These are phyloP conservation scores for Boletus bicolor DNA, from an alignment of 768 basidiomycete genomes.

Conservation along the genomic window DNA sequence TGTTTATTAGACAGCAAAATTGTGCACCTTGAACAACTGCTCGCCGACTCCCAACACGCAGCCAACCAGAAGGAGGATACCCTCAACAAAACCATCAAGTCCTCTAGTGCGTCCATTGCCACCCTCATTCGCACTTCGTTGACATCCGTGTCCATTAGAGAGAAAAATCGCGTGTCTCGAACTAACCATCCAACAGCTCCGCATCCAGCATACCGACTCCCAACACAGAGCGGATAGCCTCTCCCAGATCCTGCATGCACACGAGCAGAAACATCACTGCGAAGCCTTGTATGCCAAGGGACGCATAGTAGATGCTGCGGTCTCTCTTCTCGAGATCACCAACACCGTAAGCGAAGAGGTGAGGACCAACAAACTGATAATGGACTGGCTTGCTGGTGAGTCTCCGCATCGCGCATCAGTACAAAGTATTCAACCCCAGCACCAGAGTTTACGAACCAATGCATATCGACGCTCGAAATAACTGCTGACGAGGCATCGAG, in stretches of 20 bases:
- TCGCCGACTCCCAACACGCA: not conserved
- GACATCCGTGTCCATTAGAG: not conserved
- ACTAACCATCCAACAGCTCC: not conserved
- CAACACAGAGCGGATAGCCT: not conserved
- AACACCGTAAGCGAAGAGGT: not conserved
- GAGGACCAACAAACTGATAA: not conserved
- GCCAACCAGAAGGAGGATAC: not conserved
- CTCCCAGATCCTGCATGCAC: not conserved
- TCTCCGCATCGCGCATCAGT: not conserved
- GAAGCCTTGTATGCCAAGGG: constrained; percentile 4
- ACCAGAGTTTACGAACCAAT: constrained; percentile 4
- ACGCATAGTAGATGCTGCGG: constrained; percentile 1
- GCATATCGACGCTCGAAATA: not conserved
- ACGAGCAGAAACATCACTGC: constrained; percentile 1
- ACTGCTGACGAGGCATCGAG: not conserved
- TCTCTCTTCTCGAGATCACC: not conserved
- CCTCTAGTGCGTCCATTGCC: not conserved
- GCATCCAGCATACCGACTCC: not conserved
- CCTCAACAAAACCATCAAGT: not conserved
- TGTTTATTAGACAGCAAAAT: no score
- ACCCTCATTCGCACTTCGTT: not conserved
- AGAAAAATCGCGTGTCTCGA: not conserved
- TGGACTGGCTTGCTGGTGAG: constrained; percentile 4
- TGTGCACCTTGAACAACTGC: not conserved
- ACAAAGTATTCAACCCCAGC: not conserved